Evolutionary conservation across 495 filamentous ascomycete species (phyloP).

Genomic region (Penicillium lagena): DNA sequence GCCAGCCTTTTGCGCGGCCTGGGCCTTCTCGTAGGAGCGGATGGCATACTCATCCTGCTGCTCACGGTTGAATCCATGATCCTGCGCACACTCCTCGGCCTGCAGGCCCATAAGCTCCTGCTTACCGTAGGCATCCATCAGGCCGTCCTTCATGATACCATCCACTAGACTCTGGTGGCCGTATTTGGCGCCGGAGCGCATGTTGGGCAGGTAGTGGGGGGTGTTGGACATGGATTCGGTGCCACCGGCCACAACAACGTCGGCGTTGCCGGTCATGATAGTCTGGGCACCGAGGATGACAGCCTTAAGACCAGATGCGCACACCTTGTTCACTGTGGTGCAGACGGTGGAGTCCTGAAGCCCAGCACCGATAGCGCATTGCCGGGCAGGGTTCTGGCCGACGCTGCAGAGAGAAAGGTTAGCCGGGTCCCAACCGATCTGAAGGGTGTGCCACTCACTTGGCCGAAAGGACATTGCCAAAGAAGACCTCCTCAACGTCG

Average conservation of each 20-base stretch:
- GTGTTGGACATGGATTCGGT: constrained; percentile 97
- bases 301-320: constrained; percentile 88
- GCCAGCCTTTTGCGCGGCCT: constrained; percentile 72
- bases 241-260: constrained; percentile 85
- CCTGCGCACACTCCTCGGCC: constrained; percentile 84
- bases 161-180: constrained; percentile 82
- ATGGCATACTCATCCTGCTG: constrained; percentile 93
- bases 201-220: constrained; percentile 88
- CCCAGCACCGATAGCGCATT: constrained; percentile 84
- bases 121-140: constrained; percentile 84
- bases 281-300: constrained; percentile 93
- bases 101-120: constrained; percentile 91
- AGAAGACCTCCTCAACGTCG: constrained; percentile 92
- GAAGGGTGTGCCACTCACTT: constrained; percentile 50
- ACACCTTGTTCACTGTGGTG: constrained; percentile 98
- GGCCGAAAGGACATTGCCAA: constrained; percentile 95
- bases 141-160: constrained; percentile 84
- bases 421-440: neutral
- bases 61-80: constrained; percentile 74
- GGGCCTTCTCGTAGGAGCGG: constrained; percentile 82
- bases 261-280: constrained; percentile 89
- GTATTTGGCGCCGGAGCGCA: constrained; percentile 82
- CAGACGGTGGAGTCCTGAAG: constrained; percentile 70
- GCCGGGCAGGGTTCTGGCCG: constrained; percentile 92
- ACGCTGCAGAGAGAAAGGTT: constrained; percentile 49